A percentile compares a stretch with the other conserved stretches of the same genome.
Evolutionary conservation across 2,329 filamentous ascomycete genomes (phyloP).

Genomic region (Fusarium sp.): DNA sequence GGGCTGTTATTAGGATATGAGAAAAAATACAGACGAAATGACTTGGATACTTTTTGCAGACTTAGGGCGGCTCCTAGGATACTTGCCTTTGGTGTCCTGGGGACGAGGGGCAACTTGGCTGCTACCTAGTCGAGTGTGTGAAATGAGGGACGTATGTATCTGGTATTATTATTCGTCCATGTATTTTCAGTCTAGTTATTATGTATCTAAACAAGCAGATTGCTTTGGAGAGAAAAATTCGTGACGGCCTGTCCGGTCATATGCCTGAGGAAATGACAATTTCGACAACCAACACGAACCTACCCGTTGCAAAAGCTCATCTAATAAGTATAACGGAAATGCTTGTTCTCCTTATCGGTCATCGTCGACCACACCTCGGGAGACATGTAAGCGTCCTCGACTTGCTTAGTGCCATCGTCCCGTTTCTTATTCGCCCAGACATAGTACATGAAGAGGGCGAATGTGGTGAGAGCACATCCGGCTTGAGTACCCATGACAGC

Average conservation of each 20-base stretch:
- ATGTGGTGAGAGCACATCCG: constrained; percentile 56
- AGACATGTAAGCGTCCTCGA: constrained; percentile 56
- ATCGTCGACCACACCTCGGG: constrained; percentile 60
- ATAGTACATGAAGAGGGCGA: constrained; percentile 63
- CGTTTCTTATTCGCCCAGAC: constrained; percentile 60
- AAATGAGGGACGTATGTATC: rapidly evolving
- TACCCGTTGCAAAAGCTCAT: neutral
- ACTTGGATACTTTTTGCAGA: too few species aligned
- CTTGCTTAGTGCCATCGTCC: constrained; percentile 46
- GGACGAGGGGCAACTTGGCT: too few species aligned
- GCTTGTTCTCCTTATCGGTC: constrained; percentile 69
- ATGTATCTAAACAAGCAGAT: neutral
- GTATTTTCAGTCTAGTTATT: neutral
- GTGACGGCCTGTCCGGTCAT: too few species aligned
- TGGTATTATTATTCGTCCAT: too few species aligned
- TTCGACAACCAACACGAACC: too few species aligned
- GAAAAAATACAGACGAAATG: too few species aligned
- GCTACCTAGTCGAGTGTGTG: too few species aligned
- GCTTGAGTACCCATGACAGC: constrained; percentile 65
- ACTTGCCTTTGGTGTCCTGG: too few species aligned
- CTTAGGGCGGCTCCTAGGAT: too few species aligned
- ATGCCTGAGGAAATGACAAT: too few species aligned
- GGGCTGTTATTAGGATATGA: too few species aligned
- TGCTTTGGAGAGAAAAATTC: neutral
- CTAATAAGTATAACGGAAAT: constrained; percentile 65